These are phyloP conservation scores for Aaosphaeria arxii DNA, from an alignment of 2,329 filamentous ascomycete genomes.

Conservation along the genomic window DNA sequence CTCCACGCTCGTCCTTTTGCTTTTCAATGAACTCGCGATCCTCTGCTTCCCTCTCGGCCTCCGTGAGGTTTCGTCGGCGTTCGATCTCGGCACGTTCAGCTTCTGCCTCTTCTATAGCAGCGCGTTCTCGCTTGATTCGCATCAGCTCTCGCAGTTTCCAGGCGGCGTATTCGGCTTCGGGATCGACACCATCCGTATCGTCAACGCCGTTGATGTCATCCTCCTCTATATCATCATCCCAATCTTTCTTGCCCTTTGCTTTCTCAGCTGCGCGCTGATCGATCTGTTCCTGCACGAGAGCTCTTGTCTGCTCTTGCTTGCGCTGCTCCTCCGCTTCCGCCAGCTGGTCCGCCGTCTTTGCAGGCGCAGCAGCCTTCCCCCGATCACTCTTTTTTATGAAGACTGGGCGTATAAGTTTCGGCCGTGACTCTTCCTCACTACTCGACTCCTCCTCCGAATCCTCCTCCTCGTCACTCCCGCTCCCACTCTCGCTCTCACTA, in stretches of 20 bases:
- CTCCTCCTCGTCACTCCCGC: slow-evolving; percentile 25
- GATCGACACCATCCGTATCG: slow-evolving; percentile 83
- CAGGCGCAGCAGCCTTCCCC: slow-evolving; percentile 33
- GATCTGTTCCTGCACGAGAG: slow-evolving; percentile 83
- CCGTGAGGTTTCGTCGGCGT: slow-evolving; percentile 78
- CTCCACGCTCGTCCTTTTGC: slow-evolving; percentile 73
- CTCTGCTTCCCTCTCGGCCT: slow-evolving; percentile 81
- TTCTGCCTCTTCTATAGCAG: slow-evolving; percentile 80
- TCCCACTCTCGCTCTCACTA: slow-evolving; percentile 11
- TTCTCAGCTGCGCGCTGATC: slow-evolving; percentile 75
- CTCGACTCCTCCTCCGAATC: slow-evolving; percentile 53
- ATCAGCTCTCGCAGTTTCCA: slow-evolving; percentile 93
- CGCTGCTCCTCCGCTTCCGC: slow-evolving; percentile 53
- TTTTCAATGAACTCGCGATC: slow-evolving; percentile 73
- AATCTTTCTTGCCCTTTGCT: slow-evolving; percentile 75
- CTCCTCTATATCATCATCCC: slow-evolving; percentile 69
- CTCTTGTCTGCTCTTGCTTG: slow-evolving; percentile 70
- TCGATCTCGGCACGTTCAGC: slow-evolving; percentile 86
- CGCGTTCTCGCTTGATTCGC: slow-evolving; percentile 81
- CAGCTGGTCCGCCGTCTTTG: slow-evolving; percentile 38
- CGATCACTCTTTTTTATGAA: slow-evolving; percentile 65
- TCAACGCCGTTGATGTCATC: slow-evolving; percentile 74
- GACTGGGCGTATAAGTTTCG: slow-evolving; percentile 60
- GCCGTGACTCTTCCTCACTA: slow-evolving; percentile 57
- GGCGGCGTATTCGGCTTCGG: slow-evolving; percentile 81